Evolutionary conservation across 768 basidiomycete species (phyloP), one percentile per base, ranked within the genome.

Genomic region (Tylopilus subfusipes): DNA sequence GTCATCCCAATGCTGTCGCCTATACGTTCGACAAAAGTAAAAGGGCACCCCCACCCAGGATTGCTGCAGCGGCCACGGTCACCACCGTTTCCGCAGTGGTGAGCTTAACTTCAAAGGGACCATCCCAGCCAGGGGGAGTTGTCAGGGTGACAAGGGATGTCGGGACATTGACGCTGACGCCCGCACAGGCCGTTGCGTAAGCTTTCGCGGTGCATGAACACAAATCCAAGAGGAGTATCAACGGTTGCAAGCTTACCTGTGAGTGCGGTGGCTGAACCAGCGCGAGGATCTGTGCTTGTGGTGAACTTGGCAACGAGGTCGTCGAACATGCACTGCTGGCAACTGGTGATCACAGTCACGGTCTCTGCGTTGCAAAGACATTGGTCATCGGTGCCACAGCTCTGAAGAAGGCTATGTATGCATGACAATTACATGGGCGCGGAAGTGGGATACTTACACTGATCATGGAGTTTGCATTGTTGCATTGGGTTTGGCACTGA

Each of bases 241-340:
- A 30, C 14, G 2, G 19, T 30, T 8, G 18, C 14, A 29, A 34
- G 66, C 78, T 52, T 55, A 86, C 88, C 83, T 36, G 63, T 67
- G 39, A 90, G 69, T n/a, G 84, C 74, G 16, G 76, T 65, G 46
- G 77, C 76, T n/a, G 83, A 84, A 10, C 88, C 88, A 5, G 79
- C 81, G 16, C 76, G 74, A 47, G 74, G 70, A 65, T 86, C 82
- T 11, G 78, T 75, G 53, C 75, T 69, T 22, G 66, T 74, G 52
- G 74, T 64, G 63, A 84, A 84, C 33, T 70, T 69, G 10, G 63
- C 62, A 58, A 91, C 77, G 25, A 88, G 70, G 53, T 72, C 71
- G 39, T 69, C 66, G 63, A 86, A 83, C 77, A 86, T 79, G 74
- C 88, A 90, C 62, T 84, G 81, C 67, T 90, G 79, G 70, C 87